phyloP scores from a whole-genome alignment of 768 basidiomycete genomes.

The Clathrus columnatus region DNA sequence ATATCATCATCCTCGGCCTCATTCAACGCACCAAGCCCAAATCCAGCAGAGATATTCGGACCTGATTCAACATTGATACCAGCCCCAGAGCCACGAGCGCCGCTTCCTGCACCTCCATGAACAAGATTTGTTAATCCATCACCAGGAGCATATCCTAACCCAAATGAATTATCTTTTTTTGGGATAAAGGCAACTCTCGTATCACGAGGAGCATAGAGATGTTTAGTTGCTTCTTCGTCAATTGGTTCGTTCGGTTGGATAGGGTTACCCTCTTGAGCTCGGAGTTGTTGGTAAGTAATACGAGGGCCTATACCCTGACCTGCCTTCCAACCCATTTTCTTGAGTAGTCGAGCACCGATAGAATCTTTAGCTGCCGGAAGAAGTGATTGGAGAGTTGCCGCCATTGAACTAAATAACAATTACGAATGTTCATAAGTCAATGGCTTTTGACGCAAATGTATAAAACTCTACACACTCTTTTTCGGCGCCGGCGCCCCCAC shows the following conservation, averaged over 20 bases:
- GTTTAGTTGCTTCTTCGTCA: constrained; percentile 77
- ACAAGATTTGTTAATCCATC: constrained; percentile 53
- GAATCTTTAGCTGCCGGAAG: constrained; percentile 72
- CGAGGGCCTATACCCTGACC: constrained; percentile 94
- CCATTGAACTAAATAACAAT: constrained; percentile 42
- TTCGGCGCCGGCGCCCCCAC: constrained; percentile 30
- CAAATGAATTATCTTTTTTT: constrained; percentile 70
- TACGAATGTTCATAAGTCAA: background rate
- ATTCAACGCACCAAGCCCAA: constrained; percentile 82
- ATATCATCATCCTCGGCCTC: constrained; percentile 92
- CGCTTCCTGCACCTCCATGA: constrained; percentile 15
- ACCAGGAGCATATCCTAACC: constrained; percentile 71
- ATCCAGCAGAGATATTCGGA: constrained; percentile 48
- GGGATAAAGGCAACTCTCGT: constrained; percentile 51
- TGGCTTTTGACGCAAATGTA: background rate
- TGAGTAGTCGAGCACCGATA: constrained; percentile 74
- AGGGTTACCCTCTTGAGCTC: constrained; percentile 54
- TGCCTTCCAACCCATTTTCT: constrained; percentile 91
- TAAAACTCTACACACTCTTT: constrained; percentile 53
- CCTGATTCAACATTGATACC: constrained; percentile 35
- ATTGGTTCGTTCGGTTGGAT: constrained; percentile 40
- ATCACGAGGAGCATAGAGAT: constrained; percentile 81
- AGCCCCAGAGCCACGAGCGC: constrained; percentile 33
- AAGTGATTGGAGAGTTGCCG: constrained; percentile 56
- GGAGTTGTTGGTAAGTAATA: constrained; percentile 66